Percentiles rank a stretch among this genome's conserved stretches.
Conservation (phyloP, 345 rosid genomes). For the Salix viminalis region DNA sequence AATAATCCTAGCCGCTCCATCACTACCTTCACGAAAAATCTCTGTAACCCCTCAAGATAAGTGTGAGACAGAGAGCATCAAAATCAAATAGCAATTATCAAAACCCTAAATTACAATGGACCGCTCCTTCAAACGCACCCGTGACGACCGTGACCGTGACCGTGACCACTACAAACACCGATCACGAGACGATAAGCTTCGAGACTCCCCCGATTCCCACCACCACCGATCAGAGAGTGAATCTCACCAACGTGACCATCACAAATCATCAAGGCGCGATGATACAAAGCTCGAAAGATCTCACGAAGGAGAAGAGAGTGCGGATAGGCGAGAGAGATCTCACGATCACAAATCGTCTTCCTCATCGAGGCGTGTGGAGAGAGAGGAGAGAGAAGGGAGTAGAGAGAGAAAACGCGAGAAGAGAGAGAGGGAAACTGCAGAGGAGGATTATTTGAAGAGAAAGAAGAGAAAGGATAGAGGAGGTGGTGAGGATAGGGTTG, state of each 20-base stretch:
- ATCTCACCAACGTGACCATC: constrained; percentile 19
- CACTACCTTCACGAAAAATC: neutral
- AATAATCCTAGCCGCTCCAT: neutral
- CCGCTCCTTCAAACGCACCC: constrained; percentile 37
- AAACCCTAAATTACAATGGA: constrained; percentile 39
- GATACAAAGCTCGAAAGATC: constrained; percentile 28
- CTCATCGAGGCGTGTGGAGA: constrained; percentile 12
- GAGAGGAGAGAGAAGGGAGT: constrained; percentile 34
- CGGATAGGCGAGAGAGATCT: constrained; percentile 30
- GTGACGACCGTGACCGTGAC: constrained; percentile 47
- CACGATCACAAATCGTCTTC: constrained; percentile 20
- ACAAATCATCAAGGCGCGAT: constrained; percentile 33
- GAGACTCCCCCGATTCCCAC: constrained; percentile 34
- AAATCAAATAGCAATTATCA: neutral
- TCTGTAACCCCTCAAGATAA: too few relatives aligned
- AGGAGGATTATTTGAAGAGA: constrained; percentile 29
- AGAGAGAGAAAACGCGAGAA: constrained; percentile 25
- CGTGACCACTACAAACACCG: constrained; percentile 42
- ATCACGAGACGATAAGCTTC: constrained; percentile 47
- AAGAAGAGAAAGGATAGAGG: constrained; percentile 25
- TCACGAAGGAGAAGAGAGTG: constrained; percentile 29
- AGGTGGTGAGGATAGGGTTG: neutral
- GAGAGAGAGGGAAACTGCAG: constrained; percentile 32
- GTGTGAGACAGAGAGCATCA: neutral
- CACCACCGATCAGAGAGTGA: constrained; percentile 51